Percentiles rank a stretch among this genome's conserved stretches.
phyloP scores from a whole-genome alignment of 805 yeast species.

The Barnettozyma salicaria region DNA sequence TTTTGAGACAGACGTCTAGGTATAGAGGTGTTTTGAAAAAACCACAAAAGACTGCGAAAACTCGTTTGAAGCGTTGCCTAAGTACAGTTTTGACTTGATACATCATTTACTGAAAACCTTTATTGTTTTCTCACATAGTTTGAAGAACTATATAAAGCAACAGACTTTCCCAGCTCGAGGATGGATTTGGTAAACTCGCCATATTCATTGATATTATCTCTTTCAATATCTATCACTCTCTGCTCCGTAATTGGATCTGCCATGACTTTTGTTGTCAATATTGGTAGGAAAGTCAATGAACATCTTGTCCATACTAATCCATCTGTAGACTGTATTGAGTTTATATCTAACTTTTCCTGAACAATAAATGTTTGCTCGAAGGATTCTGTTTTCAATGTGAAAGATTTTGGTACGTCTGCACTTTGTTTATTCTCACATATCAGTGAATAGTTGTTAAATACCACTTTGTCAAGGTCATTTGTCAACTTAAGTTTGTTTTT shows the following conservation, averaged over 20 bases:
- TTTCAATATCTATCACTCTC: conserved; percentile 14
- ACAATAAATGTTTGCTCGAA: conserved; percentile 21
- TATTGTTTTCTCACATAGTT: conserved; percentile 12
- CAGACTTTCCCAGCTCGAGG: conserved; percentile 9
- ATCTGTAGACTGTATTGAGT: conserved; percentile 12
- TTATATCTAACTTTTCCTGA: conserved; percentile 6
- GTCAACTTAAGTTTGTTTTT: conserved; percentile 4
- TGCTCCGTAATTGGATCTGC: conserved; percentile 15
- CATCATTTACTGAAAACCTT: not conserved
- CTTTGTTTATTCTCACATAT: conserved; percentile 2
- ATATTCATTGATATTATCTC: conserved; percentile 17
- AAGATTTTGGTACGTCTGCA: not conserved
- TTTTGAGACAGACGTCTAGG: conserved; percentile 9
- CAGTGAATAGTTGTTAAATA: conserved; percentile 9
- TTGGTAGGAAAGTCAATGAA: conserved; percentile 19
- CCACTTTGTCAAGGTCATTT: conserved; percentile 15
- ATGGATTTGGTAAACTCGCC: conserved; percentile 20
- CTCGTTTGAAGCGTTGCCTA: not conserved
- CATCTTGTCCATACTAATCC: conserved; percentile 24
- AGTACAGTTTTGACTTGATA: conserved; percentile 1
- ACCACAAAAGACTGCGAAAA: conserved; percentile 3
- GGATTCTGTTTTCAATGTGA: conserved; percentile 11
- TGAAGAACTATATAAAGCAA: conserved; percentile 22
- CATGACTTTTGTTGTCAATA: conserved; percentile 5
- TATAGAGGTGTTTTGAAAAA: conserved; percentile 8